Evolutionary conservation across 306 rosid species (phyloP), one percentile per base, ranked within the genome.

Genomic region (Gillenia trifoliata): DNA sequence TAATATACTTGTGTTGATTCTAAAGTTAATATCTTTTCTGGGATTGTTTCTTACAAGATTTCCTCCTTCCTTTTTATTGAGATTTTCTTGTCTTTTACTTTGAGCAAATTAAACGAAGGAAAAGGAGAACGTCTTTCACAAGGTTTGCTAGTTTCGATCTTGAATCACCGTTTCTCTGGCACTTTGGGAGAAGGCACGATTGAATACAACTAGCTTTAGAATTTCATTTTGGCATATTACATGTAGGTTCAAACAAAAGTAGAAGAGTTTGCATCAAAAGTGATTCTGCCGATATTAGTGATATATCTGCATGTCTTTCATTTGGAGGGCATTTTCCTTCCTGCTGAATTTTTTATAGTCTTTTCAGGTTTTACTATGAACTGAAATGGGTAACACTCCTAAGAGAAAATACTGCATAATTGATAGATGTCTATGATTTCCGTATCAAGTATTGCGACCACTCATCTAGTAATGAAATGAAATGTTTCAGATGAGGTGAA

Each of bases 21-120:
- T 55, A 25, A 88, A 49, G 71, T 66, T 73, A 61, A 16, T 70
- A 67, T 73, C 75, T 36, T 75, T 60, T 6, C 67, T 67, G 19
- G 77, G 72, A 66, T 79, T 83, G 80, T 63, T 65, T 45, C 55
- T 19, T 43, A 8, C 47, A 22, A 13, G 2, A 43, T 12, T 43
- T 43, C 38, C 25, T n/a, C 10, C n/a, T 4, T 38, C 57, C 20
- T 8, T 12, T 28, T 25, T 62, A 26, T 56, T 19, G 57, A 22
- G 30, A 31, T 29, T 68, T 72, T 29, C 41, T 28, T 43, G 31
- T 54, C 12, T 54, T 50, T 38, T 30, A 70, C 19, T 56, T 47
- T 10, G 22, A 71, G 75, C 20, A 34, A 36, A 60, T 10, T 55
- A 8, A 54, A 55, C 11, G 34, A 55, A 52, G 65, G 16, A 34